Percentiles rank a stretch among this genome's conserved stretches.
These are phyloP conservation scores for Xerocomus nothofagi DNA, from an alignment of 1,284 basidiomycete genomes.

Conservation along the genomic window DNA sequence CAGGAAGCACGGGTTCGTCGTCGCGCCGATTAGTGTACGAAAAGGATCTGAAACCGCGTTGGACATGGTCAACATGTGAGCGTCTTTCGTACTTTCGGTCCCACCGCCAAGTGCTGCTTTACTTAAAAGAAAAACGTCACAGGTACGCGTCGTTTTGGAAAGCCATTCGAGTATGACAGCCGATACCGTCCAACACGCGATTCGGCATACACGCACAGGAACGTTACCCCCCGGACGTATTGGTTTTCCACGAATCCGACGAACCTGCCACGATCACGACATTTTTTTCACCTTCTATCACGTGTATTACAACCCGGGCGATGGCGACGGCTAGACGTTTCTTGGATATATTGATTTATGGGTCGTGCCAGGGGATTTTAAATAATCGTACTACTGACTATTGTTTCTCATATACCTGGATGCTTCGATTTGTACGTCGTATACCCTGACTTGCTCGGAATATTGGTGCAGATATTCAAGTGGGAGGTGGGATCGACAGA, in stretches of 20 bases:
- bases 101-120: neutral
- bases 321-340: too few relatives aligned
- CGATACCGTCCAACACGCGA: neutral
- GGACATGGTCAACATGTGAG: slow-evolving; percentile 66
- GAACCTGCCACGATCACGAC: neutral
- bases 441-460: neutral
- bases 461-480: neutral
- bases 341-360: neutral
- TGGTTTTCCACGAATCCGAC: neutral
- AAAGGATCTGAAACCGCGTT: slow-evolving; percentile 47
- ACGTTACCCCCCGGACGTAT: too few relatives aligned
- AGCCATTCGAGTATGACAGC: slow-evolving; percentile 26
- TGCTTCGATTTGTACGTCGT: neutral
- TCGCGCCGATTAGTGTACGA: slow-evolving; percentile 46
- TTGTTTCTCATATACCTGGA: neutral
- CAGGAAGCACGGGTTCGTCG: slow-evolving; percentile 47
- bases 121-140: too few relatives aligned
- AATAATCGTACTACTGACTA: neutral
- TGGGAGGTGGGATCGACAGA: too few relatives aligned
- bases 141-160: slow-evolving; percentile 38
- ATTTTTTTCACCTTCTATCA: neutral
- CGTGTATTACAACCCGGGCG: too few relatives aligned
- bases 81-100: slow-evolving; percentile 2
- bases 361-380: neutral
- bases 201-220: neutral